Base-by-base conservation (phyloP, 2,329 filamentous ascomycete genomes). In the Phaeosphaeria sp. region DNA sequence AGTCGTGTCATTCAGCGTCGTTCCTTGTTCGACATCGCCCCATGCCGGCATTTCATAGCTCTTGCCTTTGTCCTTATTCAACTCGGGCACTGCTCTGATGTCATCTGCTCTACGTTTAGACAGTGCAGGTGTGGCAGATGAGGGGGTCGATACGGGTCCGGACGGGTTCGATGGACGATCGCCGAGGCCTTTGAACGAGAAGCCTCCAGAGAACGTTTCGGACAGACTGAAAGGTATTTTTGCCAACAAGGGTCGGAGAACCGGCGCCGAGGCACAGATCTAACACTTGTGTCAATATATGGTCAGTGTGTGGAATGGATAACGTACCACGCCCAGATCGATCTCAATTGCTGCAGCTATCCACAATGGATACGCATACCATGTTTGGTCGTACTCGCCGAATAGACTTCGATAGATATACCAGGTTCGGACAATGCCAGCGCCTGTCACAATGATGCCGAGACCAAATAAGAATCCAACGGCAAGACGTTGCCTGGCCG, bases 271-370 rank as follows among this genome's bases (percentile, higher is more conserved):
- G 18, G 72, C 71, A 48, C 71, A 75, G 23, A 75, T 74, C 66
- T 68, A 18, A 27, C 33, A 15, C 0, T 25, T 4, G 27, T 10
- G 36, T 47, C 25, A 50, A 46, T 30, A 15, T 36, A 15, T 36
- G 30, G 13, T 21, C 15, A 10, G 25, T 9, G 3, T 22, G 13
- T 21, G 33, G 9, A 41, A 1, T 44, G 36, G 43, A 41, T 6
- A 36, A 46, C 18, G 21, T 64, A 81, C 78, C n/a, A 82, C 75
- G 10, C 78, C 80, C 6, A 82, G 58, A 56, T 82, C 79, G 9
- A 82, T 78, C 61, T 82, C 80, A 2, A 82, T 75, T 0, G 78
- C 76, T 4, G 80, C 79, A 44, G 74, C 74, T n/a, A 82, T 81
- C 78, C 80, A 82, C 0, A 82, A 65, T 6, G 78, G 78, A 67